Percentiles rank a stretch among this genome's conserved stretches.
These are phyloP conservation scores for Termitomyces sp. DNA, from an alignment of 768 basidiomycete genomes.

Conservation along the genomic window DNA sequence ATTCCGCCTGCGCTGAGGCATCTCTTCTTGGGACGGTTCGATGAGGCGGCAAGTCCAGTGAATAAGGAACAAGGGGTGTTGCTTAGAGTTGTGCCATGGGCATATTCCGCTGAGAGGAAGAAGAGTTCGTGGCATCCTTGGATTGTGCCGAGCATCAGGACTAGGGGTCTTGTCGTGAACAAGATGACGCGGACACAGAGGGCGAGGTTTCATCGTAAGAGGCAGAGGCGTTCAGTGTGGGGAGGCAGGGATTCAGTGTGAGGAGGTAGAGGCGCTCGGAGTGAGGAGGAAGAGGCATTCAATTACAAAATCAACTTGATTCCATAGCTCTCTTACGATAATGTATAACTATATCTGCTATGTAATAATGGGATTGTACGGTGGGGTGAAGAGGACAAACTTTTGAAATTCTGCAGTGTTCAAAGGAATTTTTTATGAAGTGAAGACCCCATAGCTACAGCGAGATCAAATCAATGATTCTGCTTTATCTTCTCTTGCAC, in stretches of 20 bases:
- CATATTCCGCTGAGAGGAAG: not conserved
- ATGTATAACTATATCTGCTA: not conserved
- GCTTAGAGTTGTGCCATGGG: conserved; percentile 11
- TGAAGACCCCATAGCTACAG: no score
- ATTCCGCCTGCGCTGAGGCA: conserved; percentile 16
- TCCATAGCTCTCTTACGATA: not conserved
- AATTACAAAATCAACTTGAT: not conserved
- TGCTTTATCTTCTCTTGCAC: no score
- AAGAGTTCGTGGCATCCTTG: conserved; percentile 5
- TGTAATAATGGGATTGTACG: not conserved
- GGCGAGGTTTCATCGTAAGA: not conserved
- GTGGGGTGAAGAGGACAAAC: not conserved
- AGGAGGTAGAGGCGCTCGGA: not conserved
- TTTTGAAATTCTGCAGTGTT: not conserved
- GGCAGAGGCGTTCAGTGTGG: not conserved
- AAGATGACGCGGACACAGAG: conserved; percentile 1
- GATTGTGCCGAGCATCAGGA: conserved; percentile 10
- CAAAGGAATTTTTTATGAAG: not conserved
- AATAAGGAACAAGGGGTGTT: not conserved
- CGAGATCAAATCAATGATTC: no score
- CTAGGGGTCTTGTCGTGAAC: conserved; percentile 2
- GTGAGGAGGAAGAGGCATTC: not conserved
- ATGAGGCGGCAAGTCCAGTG: conserved; percentile 4
- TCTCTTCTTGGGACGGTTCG: conserved; percentile 16
- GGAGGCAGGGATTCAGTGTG: not conserved